Conservation (phyloP, 2,329 filamentous ascomycete species). For the Aspergillus pseudoterreus region DNA sequence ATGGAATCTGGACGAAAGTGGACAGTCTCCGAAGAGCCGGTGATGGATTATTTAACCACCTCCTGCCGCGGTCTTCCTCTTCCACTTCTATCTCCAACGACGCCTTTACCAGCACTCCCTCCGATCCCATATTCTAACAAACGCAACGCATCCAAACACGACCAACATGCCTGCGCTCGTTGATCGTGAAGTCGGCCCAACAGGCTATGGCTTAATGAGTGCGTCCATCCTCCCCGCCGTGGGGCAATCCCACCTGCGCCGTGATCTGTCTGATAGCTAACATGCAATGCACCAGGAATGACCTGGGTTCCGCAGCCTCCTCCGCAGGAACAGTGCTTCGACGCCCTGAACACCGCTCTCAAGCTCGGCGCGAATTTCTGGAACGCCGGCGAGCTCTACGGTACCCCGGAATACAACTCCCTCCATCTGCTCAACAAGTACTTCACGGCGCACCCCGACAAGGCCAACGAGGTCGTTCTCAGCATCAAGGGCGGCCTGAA, state of each 20-base stretch:
- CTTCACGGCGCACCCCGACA: constrained; percentile 61
- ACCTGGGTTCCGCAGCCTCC: constrained; percentile 31
- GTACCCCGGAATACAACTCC: constrained; percentile 55
- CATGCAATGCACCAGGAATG: constrained; percentile 24
- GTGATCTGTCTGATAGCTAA: not conserved
- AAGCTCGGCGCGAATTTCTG: constrained; percentile 49
- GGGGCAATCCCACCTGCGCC: not conserved
- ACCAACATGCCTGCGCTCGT: constrained; percentile 27
- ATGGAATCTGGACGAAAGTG: not conserved
- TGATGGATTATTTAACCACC: not conserved
- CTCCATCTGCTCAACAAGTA: constrained; percentile 59
- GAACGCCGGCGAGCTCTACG: constrained; percentile 66
- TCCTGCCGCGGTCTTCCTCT: not conserved
- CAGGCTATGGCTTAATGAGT: constrained; percentile 57
- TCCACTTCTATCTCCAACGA: not conserved
- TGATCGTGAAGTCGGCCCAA: constrained; percentile 42
- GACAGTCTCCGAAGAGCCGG: not conserved
- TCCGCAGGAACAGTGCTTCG: constrained; percentile 38
- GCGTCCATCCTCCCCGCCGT: constrained; percentile 24
- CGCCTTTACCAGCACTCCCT: not conserved
- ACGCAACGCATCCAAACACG: not conserved
- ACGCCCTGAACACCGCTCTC: constrained; percentile 54
- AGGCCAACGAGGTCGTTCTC: constrained; percentile 59
- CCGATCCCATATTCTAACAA: not conserved
- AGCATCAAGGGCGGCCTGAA: constrained; percentile 58